Conservation (phyloP, 768 basidiomycete genomes). For the Dioszegia crocea region DNA sequence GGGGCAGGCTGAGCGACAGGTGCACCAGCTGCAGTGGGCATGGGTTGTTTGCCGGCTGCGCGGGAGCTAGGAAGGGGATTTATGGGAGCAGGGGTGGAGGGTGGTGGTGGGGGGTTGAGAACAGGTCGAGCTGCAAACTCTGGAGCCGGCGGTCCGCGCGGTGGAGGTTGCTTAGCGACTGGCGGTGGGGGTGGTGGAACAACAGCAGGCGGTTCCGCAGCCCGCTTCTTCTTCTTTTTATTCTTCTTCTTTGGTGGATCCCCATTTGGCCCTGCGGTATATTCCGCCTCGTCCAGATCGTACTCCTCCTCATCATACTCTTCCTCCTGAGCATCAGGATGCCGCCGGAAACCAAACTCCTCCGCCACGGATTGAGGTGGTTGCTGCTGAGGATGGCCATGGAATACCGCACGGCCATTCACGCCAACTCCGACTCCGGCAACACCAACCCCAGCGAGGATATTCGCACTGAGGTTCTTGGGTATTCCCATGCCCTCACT, state of each 20-base stretch:
- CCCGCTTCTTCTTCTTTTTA: constrained; percentile 56
- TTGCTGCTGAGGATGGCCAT: constrained; percentile 15
- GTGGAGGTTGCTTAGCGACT: constrained; percentile 14
- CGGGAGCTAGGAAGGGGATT: constrained; percentile 67
- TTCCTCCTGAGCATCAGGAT: constrained; percentile 42
- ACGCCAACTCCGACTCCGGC: constrained; percentile 19
- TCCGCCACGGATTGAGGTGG: constrained; percentile 20
- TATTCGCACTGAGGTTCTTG: constrained; percentile 27
- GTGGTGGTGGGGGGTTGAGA: constrained; percentile 52
- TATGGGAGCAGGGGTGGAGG: constrained; percentile 52
- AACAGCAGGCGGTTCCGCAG: constrained; percentile 22
- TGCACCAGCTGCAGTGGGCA: constrained; percentile 59
- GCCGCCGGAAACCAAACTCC: constrained; percentile 47
- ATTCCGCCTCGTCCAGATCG: constrained; percentile 36
- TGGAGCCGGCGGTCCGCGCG: not conserved
- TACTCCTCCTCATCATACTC: constrained; percentile 38
- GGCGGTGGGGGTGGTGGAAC: constrained; percentile 50
- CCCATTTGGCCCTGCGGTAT: constrained; percentile 26
- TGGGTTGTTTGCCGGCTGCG: constrained; percentile 87
- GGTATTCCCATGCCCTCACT: constrained; percentile 44
- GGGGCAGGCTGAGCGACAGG: constrained; percentile 37
- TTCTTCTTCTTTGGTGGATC: constrained; percentile 53
- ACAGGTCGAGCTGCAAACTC: constrained; percentile 19
- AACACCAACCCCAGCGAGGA: constrained; percentile 52
- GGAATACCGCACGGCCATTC: constrained; percentile 45